Conservation (phyloP, 495 filamentous ascomycete genomes). For the Corynascus novoguineensis region DNA sequence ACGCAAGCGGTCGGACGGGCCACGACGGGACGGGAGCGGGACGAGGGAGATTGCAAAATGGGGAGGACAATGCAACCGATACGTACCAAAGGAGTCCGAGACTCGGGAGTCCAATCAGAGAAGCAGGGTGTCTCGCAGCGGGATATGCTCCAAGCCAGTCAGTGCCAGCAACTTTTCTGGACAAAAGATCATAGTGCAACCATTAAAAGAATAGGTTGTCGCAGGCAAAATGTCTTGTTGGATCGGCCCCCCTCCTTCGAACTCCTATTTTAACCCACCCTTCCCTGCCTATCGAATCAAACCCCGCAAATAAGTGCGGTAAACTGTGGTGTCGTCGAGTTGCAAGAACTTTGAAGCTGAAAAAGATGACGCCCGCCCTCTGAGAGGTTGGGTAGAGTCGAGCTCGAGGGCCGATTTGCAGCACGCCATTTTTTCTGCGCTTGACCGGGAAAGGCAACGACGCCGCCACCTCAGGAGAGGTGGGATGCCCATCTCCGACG, state of each 20-base stretch:
- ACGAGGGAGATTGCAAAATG: slow-evolving; percentile 9
- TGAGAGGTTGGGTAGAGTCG: slow-evolving; percentile 3
- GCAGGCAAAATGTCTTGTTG: too few relatives aligned
- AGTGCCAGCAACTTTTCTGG: not conserved
- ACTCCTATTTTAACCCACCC: not conserved
- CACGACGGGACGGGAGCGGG: slow-evolving; percentile 10
- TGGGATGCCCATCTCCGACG: slow-evolving; percentile 1
- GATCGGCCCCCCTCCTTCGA: too few relatives aligned
- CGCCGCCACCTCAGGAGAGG: not conserved
- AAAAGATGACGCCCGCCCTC: not conserved
- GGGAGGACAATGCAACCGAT: slow-evolving; percentile 1
- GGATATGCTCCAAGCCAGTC: not conserved
- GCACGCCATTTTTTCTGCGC: not conserved
- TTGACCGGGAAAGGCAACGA: slow-evolving; percentile 6
- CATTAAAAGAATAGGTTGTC: too few relatives aligned
- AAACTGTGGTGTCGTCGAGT: not conserved
- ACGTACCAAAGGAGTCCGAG: slow-evolving; percentile 2
- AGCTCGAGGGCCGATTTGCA: not conserved
- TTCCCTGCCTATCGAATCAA: not conserved
- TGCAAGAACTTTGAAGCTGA: not conserved
- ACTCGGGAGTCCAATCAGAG: slow-evolving; percentile 1
- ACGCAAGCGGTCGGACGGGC: not conserved
- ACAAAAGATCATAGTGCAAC: not conserved
- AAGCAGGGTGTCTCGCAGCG: not conserved
- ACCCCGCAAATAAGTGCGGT: not conserved